Evolutionary conservation across 2,329 filamentous ascomycete species (phyloP).

Genomic region (Thelonectria olida): DNA sequence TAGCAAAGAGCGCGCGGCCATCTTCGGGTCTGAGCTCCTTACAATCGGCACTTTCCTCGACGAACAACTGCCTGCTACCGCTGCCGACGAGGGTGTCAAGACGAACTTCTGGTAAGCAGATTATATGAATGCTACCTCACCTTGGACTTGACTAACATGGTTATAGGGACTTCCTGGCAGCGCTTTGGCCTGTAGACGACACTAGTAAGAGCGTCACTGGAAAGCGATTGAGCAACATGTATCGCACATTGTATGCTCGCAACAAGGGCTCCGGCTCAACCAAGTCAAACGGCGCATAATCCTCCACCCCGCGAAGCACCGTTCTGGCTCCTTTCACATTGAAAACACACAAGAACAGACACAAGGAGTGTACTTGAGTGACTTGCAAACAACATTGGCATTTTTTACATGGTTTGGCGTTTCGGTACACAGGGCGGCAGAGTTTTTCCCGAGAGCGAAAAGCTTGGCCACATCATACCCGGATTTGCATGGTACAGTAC

Average conservation of each 20-base stretch:
- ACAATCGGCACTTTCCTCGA: slow-evolving; percentile 71
- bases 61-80: slow-evolving; percentile 52
- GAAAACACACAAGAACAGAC: slow-evolving; percentile 28
- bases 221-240: slow-evolving; percentile 55
- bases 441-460: slow-evolving; percentile 29
- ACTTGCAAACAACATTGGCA: slow-evolving; percentile 32
- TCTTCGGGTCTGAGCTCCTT: slow-evolving; percentile 69
- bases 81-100: slow-evolving; percentile 53
- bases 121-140: background rate
- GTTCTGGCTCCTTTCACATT: background rate
- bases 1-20: slow-evolving; percentile 68
- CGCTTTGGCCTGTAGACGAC: slow-evolving; percentile 57
- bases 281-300: slow-evolving; percentile 46
- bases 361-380: slow-evolving; percentile 27
- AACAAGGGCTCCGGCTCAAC: slow-evolving; percentile 42
- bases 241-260: slow-evolving; percentile 49
- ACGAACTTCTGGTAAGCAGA: slow-evolving; percentile 60
- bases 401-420: slow-evolving; percentile 42
- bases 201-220: slow-evolving; percentile 56
- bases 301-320: background rate
- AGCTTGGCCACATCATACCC: slow-evolving; percentile 38
- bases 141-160: slow-evolving; percentile 29
- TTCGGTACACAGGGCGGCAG: slow-evolving; percentile 34
- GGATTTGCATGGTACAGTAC: slow-evolving; percentile 39
- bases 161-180: slow-evolving; percentile 55